Conservation (phyloP, 2,329 filamentous ascomycete genomes). For the Colletotrichum sp. region DNA sequence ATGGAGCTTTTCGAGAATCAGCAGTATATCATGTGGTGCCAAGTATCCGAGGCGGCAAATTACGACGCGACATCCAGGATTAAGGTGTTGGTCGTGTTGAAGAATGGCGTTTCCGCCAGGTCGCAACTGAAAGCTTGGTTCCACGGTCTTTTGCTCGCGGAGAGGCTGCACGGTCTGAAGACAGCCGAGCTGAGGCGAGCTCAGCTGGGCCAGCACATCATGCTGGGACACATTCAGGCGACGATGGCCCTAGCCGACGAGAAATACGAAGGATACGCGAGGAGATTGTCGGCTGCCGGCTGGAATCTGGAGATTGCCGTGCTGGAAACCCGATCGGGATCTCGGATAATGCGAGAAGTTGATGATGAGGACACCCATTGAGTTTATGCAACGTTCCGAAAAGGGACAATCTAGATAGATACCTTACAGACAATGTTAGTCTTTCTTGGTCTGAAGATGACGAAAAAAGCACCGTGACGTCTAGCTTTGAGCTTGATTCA, state of each 20-base stretch:
- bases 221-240: background rate
- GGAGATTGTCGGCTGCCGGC: background rate
- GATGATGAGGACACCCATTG: background rate
- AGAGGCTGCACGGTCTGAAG: background rate
- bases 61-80: background rate
- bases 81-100: constrained; percentile 9
- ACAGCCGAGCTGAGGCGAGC: background rate
- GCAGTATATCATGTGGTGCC: constrained; percentile 8
- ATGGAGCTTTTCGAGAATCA: background rate
- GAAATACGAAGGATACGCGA: background rate
- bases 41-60: background rate
- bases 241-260: background rate
- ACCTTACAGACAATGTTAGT: background rate
- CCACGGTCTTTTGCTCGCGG: background rate
- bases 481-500: background rate
- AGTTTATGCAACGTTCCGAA: background rate
- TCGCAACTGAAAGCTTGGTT: constrained; percentile 19
- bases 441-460: background rate
- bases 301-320: constrained; percentile 11
- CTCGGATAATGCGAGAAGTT: background rate
- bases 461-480: background rate
- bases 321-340: constrained; percentile 15
- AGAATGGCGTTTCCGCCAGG: background rate
- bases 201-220: background rate
- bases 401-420: background rate